Conservation (phyloP, 148 eudicot genomes). For the Euryodendron excelsum region DNA sequence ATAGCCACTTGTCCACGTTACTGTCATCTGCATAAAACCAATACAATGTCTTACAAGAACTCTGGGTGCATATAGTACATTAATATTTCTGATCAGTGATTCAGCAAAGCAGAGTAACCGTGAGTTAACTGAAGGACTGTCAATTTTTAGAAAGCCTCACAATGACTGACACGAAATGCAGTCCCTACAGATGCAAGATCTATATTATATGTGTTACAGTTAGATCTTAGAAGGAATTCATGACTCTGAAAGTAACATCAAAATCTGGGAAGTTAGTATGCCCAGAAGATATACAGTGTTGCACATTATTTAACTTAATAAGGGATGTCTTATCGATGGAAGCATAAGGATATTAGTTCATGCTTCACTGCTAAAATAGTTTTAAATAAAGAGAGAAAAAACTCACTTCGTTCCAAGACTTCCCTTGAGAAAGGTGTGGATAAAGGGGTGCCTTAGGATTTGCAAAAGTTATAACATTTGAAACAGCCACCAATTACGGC, state of each 20-base stretch:
- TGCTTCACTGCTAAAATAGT: background rate
- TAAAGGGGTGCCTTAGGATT: conserved; percentile 80
- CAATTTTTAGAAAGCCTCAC: background rate
- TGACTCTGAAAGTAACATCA: background rate
- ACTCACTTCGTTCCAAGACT: conserved; percentile 48
- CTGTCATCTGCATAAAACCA: conserved; percentile 41
- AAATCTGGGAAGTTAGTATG: background rate
- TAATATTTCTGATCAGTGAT: background rate
- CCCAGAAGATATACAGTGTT: background rate
- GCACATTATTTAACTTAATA: background rate
- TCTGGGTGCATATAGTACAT: background rate
- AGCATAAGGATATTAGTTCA: background rate
- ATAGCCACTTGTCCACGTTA: conserved; percentile 70
- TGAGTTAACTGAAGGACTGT: no score
- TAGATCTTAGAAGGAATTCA: background rate
- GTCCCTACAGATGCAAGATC: background rate
- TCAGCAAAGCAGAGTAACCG: background rate
- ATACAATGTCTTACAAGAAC: background rate
- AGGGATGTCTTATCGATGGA: background rate
- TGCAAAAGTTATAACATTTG: conserved; percentile 50
- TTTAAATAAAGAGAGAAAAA: background rate
- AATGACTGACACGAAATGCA: background rate
- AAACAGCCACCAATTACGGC: conserved; percentile 67
- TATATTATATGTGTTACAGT: no score
- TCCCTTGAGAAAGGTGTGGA: conserved; percentile 54